Conservation (phyloP, 352 stramenopile genomes). For the Phytophthora colocasiae region DNA sequence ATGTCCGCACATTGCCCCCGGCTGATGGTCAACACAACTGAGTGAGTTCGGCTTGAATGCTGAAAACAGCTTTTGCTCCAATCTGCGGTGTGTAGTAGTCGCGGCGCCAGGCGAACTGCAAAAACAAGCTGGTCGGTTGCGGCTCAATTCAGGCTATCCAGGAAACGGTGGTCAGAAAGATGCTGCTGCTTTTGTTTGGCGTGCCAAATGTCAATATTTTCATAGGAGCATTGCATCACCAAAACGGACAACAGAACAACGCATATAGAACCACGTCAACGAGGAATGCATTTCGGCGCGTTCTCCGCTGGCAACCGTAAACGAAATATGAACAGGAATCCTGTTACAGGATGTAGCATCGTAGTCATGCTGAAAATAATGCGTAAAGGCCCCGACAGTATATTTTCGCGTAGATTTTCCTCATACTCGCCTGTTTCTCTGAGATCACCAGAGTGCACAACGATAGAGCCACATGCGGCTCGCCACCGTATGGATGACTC, state of each 20-base stretch:
- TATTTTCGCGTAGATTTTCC: constrained; percentile 30
- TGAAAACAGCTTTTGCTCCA: constrained; percentile 31
- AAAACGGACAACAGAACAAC: constrained; percentile 19
- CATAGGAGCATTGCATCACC: constrained; percentile 18
- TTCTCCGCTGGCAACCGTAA: constrained; percentile 28
- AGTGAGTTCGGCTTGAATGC: constrained; percentile 6
- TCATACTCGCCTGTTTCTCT: constrained; percentile 20
- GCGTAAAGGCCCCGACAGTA: constrained; percentile 12
- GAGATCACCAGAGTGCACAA: constrained; percentile 15
- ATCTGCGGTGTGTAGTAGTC: constrained; percentile 24
- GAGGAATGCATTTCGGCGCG: constrained; percentile 18
- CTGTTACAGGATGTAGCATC: constrained; percentile 12
- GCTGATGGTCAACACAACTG: constrained; percentile 16
- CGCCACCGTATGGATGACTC: background rate
- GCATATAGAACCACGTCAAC: constrained; percentile 3
- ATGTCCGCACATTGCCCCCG: background rate
- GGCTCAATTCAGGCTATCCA: constrained; percentile 25
- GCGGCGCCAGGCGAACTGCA: constrained; percentile 20
- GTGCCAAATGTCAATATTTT: constrained; percentile 12
- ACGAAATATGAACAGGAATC: background rate
- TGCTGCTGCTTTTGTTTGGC: constrained; percentile 9
- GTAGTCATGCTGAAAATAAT: background rate
- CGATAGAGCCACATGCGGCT: background rate
- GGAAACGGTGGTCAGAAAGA: constrained; percentile 12
- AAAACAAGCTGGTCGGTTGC: constrained; percentile 19